Base-by-base conservation (phyloP, 495 filamentous ascomycete species). In the Monascus purpureus region DNA sequence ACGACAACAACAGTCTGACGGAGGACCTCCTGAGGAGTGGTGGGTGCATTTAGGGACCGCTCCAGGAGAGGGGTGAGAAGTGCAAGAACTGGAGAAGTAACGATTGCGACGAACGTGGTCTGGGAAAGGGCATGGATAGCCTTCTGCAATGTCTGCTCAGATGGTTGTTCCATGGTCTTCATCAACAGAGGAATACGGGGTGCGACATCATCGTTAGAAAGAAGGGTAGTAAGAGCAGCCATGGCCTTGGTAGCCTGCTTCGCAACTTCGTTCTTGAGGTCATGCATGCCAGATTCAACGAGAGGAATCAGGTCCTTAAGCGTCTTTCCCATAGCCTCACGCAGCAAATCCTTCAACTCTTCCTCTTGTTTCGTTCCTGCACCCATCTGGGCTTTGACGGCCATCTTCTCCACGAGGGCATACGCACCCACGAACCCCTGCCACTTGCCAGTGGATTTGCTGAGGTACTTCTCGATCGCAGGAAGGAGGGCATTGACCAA, bases 21-120 rank as follows among this genome's bases (percentile, higher is more conserved):
- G 19, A 96, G 65, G 2, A 95, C 90, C 60, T 97, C 90, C 57
- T 97, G 90, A 9, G 80, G 72, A 6, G 90, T 99, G 8, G 70
- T 67, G 4, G 88, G 90, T 25, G 80, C 82, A 57, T 93, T 93
- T 29, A 96, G 72, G 8, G 86, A 80, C 36, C 90, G 75, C 53
- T 95, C 92, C 14, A 99, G 74, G 37, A 96, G 80, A 20, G 90
- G 90, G 3, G 90, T 99, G 18, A 99, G 73, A 6, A 99, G 75
- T n/a, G 90, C 90, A 16, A 99, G 74, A 3, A 96, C 90, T 13
- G 90, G 90, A n/a, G 90, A 95, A 8, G 85, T 95, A 39, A 99
- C 92, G 37, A 88, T 73, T 33, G 90, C 85, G 27, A 99, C 88
- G 45, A 99, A 99, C 18, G 90, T 99, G n/a, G 90, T 99, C 58